Evolutionary conservation across 192 early-diverging fungal genomes (phyloP).

Genomic region (Coemansia sp.): DNA sequence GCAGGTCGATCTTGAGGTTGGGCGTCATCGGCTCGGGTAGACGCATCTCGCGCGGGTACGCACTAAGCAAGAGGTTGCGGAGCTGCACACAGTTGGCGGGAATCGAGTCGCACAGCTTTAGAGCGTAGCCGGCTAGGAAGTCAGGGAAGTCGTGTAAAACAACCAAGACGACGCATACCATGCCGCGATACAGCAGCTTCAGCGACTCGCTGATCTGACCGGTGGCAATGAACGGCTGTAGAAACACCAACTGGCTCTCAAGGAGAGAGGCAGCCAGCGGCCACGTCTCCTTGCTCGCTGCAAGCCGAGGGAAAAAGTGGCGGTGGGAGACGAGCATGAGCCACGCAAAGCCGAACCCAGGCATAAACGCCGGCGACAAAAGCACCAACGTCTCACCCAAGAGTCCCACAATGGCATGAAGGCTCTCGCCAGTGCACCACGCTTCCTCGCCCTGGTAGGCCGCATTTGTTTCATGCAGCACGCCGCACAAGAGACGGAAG

Average conservation of each 20-base stretch:
- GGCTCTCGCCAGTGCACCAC: constrained; percentile 26
- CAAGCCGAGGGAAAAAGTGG: constrained; percentile 85
- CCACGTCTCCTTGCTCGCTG: constrained; percentile 80
- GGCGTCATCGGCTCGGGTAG: constrained; percentile 96
- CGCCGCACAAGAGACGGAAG: constrained; percentile 81
- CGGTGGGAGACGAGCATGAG: constrained; percentile 90
- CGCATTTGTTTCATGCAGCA: constrained; percentile 72
- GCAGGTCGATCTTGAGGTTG: constrained; percentile 86
- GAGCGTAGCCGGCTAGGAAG: constrained; percentile 90
- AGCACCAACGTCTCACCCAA: constrained; percentile 69
- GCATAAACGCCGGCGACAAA: constrained; percentile 80
- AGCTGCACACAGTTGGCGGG: constrained; percentile 90
- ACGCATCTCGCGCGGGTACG: constrained; percentile 92
- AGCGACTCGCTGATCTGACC: constrained; percentile 70
- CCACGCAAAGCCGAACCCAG: constrained; percentile 95
- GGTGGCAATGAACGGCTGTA: constrained; percentile 77
- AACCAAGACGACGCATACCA: constrained; percentile 86
- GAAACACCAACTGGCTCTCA: constrained; percentile 79
- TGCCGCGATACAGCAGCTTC: constrained; percentile 84
- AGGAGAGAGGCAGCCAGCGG: constrained; percentile 79
- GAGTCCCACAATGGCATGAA: constrained; percentile 12
- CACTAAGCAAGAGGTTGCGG: constrained; percentile 93
- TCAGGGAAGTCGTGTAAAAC: constrained; percentile 97
- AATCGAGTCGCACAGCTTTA: constrained; percentile 88
- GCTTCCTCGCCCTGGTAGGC: constrained; percentile 23